Conservation (phyloP, 192 early-diverging fungal genomes). For the Entophlyctis helioformis region DNA sequence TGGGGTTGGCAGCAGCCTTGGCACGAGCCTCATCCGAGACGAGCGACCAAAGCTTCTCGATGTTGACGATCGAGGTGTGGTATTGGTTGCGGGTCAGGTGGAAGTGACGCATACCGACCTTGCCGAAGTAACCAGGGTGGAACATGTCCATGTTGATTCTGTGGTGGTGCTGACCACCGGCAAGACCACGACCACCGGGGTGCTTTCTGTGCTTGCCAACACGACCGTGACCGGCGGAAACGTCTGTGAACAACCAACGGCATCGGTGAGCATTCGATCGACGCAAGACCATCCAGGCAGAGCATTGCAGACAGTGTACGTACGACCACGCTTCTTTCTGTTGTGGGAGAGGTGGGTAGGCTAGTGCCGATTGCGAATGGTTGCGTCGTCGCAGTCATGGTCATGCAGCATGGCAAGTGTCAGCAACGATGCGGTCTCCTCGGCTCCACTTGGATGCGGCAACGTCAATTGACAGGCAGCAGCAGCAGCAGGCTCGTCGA, state of each 20-base stretch:
- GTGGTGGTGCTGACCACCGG: constrained; percentile 99
- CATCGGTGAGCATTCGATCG: background rate
- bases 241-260: constrained; percentile 38
- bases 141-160: constrained; percentile 99
- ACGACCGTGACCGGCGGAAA: constrained; percentile 99
- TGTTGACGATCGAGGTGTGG: constrained; percentile 81
- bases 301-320: constrained; percentile 7
- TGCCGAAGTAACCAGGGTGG: constrained; percentile 99
- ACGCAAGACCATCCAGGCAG: too few species aligned
- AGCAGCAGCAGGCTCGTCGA: too few species aligned
- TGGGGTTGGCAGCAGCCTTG: constrained; percentile 64
- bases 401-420: too few species aligned
- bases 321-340: constrained; percentile 91
- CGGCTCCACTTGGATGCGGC: too few species aligned
- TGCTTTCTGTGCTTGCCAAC: constrained; percentile 99
- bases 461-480: too few species aligned
- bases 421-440: too few species aligned
- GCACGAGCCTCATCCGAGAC: constrained; percentile 74
- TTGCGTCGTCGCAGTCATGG: too few species aligned
- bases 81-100: constrained; percentile 85
- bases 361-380: too few species aligned
- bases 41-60: constrained; percentile 88
- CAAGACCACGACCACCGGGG: constrained; percentile 95
- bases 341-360: constrained; percentile 75
- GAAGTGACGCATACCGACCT: constrained; percentile 99